Conservation (phyloP, 2,329 filamentous ascomycete genomes). For the Aureobasidium sp. region DNA sequence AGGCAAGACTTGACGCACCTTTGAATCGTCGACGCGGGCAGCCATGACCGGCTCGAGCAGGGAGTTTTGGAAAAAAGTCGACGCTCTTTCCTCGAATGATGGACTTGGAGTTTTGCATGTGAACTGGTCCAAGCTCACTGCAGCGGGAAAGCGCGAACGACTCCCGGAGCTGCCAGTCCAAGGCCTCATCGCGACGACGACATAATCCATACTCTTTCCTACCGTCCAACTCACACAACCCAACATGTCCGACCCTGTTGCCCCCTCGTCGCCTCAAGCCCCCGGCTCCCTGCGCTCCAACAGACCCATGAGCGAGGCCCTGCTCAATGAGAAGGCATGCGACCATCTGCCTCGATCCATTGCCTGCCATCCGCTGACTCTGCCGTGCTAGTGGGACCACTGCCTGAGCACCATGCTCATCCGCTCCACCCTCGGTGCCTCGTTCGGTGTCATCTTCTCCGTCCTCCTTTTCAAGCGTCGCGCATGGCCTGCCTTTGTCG, state of each 20-base stretch:
- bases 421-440: slow-evolving; percentile 89
- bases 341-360: not conserved
- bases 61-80: not conserved
- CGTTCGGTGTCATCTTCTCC: slow-evolving; percentile 97
- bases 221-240: slow-evolving; percentile 15
- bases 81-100: slow-evolving; percentile 3
- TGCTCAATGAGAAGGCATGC: slow-evolving; percentile 96
- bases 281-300: slow-evolving; percentile 56
- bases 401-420: slow-evolving; percentile 96
- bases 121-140: slow-evolving; percentile 10
- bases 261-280: slow-evolving; percentile 47
- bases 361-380: slow-evolving; percentile 13
- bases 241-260: slow-evolving; percentile 48
- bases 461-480: slow-evolving; percentile 96
- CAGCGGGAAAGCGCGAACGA: slow-evolving; percentile 12
- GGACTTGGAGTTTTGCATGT: slow-evolving; percentile 6
- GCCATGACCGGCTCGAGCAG: slow-evolving; percentile 8
- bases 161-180: not conserved
- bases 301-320: slow-evolving; percentile 87
- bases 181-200: slow-evolving; percentile 4
- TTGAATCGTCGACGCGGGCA: not conserved
- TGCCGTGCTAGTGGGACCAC: slow-evolving; percentile 73
- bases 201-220: not conserved
- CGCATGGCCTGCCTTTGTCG: slow-evolving; percentile 94
- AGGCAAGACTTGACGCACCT: not conserved